Evolutionary conservation across 108 stramenopile genomes (phyloP), one percentile per base, ranked within the genome.

Genomic region (Conticribra weissflogii): DNA sequence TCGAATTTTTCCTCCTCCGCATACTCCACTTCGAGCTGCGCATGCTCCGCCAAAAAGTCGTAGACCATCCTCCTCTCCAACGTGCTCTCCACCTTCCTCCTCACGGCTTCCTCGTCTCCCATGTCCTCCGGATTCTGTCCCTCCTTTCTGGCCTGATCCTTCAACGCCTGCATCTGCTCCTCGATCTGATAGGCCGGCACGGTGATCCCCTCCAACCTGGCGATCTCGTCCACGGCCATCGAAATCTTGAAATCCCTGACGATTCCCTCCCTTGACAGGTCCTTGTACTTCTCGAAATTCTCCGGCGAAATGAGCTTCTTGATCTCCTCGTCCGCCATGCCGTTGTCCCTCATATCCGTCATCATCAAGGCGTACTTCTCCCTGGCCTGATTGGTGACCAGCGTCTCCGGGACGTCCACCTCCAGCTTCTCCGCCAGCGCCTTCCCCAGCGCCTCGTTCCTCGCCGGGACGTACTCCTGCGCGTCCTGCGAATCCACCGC

Each of bases 351-450:
- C 85, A 97, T 88, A 41, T 97, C 97, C 0, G 93, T 86, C 94
- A 97, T 94, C 97, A 97, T 97, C 71, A 95, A 59, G 44, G 97
- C 94, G 55, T 91, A 97, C 86, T 97, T 96, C 50, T 96, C 92
- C n/a, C 88, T 86, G 2, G 94, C 93, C 74, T 95, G 87, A 66
- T 96, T 96, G 27, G 90, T 88, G 21, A 97, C 82, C 8, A 96
- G 72, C 0, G 94, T 96, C 75, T 97, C 96, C 9, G 97, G 97
- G 19, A 97, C 89, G 18, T 90, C 90, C 16, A 92, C 86, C 49
- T 93, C 84, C 68, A 93, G 71, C 36, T 81, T 63, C 52, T 84
- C 76, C 21, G 88, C 79, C 55, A 97, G 81, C 0, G 94, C 86
- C 60, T 72, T 77, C 28, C 85, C 90, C 17, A 96, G 68, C 2